Evolutionary conservation across 1,284 basidiomycete species (phyloP), one percentile per base, ranked within the genome.

Genomic region (Apiotrichum laibachii): DNA sequence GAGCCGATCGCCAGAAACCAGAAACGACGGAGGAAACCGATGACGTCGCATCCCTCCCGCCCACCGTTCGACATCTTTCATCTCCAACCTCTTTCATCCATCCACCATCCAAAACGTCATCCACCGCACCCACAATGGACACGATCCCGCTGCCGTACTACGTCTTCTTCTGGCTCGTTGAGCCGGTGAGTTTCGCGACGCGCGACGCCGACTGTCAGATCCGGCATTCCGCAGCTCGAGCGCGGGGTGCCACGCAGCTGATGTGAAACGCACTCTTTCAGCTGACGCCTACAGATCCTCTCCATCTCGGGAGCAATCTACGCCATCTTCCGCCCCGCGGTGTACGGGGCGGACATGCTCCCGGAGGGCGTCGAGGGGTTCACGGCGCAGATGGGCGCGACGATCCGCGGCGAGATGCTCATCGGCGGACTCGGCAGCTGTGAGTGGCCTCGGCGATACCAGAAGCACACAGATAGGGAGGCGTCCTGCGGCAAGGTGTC

Each of bases 371-470:
- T 76, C 0, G 69, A 75, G 56, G 39, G 54, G 15, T 56, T 63
- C 18, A 68, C 69, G 0, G 50, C 56, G 2, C 54, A 53, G 0
- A 62, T 75, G 5, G 70, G 69, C 2, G 39, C 45, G 16, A 70
- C 70, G 0, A 62, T 72, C 7, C 65, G 77, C 21, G 77, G 75
- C 0, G 60, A 71, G 34, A 67, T 77, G 54, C 64, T 79, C 1
- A 65, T 75, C 5, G 66, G 72, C 0, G 72, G 73, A 40, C 67
- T 80, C n/a, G 79, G 79, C 2, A 75, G 69, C 26, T 79, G 79
- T 79, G 49, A 53, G 75, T 71, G 1, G 45, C 13, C 22, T 19
- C 10, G 26, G 11, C n/a, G 34, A 21, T 35, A 42, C 13, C 45
- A 33, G 31, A 21, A 16, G 13, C 12, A 21, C 39, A 13, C 19